phyloP scores from a whole-genome alignment of 164 flowering plant genomes.

The Dillenia turbinata region DNA sequence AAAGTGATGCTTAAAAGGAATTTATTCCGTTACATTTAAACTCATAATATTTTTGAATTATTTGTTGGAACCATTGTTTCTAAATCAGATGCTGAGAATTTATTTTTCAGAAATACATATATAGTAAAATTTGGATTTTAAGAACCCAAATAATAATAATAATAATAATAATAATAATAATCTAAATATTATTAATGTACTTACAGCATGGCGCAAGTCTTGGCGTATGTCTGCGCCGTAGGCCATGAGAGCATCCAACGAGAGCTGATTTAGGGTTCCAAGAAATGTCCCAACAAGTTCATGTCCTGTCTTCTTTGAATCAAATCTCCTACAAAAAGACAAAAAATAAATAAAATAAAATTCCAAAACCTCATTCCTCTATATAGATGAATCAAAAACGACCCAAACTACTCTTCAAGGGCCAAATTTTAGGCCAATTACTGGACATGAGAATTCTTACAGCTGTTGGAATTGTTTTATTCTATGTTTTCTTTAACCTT shows the following conservation, averaged over 20 bases:
- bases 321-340: slow-evolving; percentile 17
- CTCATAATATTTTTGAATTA: too few relatives aligned
- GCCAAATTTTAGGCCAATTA: too few relatives aligned
- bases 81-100: neutral
- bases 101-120: neutral
- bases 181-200: slow-evolving; percentile 6
- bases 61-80: too few relatives aligned
- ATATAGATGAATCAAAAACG: neutral
- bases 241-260: slow-evolving; percentile 35
- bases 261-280: slow-evolving; percentile 38
- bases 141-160: too few relatives aligned
- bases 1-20: neutral
- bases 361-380: slow-evolving; percentile 5
- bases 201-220: slow-evolving; percentile 39
- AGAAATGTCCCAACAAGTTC: slow-evolving; percentile 31
- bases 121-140: neutral
- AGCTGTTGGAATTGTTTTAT: too few relatives aligned
- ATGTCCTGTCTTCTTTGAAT: slow-evolving; percentile 19
- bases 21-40: neutral
- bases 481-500: too few relatives aligned
- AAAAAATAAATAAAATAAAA: slow-evolving; percentile 1
- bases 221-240: slow-evolving; percentile 43
- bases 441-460: too few relatives aligned
- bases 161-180: too few relatives aligned
- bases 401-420: too few relatives aligned